These are phyloP conservation scores for Cyclotella kingstonii DNA, from an alignment of 108 stramenopile genomes.

Conservation along the genomic window DNA sequence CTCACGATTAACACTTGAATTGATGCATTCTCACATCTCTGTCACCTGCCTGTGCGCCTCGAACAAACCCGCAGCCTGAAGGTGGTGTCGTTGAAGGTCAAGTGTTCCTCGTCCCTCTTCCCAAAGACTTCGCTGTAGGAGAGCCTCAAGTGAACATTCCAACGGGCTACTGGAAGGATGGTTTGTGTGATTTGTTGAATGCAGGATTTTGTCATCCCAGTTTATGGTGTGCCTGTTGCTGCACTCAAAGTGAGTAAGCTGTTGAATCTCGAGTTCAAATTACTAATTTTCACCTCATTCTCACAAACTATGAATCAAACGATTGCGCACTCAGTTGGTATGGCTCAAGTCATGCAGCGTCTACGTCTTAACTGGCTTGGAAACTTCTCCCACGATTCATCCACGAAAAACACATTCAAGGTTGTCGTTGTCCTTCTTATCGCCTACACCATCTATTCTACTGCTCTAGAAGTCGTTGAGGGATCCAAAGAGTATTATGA, in stretches of 20 bases:
- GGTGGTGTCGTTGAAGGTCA: constrained; percentile 81
- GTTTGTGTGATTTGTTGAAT: constrained; percentile 59
- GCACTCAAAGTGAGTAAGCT: constrained; percentile 55
- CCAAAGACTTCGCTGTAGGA: constrained; percentile 41
- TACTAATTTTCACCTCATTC: not conserved
- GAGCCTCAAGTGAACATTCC: constrained; percentile 53
- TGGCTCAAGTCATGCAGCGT: constrained; percentile 84
- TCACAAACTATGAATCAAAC: no score
- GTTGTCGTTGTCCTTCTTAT: constrained; percentile 57
- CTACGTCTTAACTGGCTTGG: constrained; percentile 83
- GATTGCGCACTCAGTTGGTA: constrained; percentile 35
- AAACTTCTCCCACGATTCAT: constrained; percentile 38
- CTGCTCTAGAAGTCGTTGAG: constrained; percentile 47
- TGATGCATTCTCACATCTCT: not conserved
- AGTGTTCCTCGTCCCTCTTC: constrained; percentile 65
- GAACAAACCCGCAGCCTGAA: constrained; percentile 30
- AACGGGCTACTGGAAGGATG: constrained; percentile 82
- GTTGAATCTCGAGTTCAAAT: not conserved
- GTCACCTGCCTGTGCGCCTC: not conserved
- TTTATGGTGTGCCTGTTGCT: constrained; percentile 68
- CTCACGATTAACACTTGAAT: not conserved
- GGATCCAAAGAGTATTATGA: constrained; percentile 28
- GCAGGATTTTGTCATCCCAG: constrained; percentile 68
- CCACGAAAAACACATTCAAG: constrained; percentile 64
- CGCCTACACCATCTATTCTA: constrained; percentile 58